phyloP scores from a whole-genome alignment of 495 filamentous ascomycete species.

The Corynascus novoguineensis region DNA sequence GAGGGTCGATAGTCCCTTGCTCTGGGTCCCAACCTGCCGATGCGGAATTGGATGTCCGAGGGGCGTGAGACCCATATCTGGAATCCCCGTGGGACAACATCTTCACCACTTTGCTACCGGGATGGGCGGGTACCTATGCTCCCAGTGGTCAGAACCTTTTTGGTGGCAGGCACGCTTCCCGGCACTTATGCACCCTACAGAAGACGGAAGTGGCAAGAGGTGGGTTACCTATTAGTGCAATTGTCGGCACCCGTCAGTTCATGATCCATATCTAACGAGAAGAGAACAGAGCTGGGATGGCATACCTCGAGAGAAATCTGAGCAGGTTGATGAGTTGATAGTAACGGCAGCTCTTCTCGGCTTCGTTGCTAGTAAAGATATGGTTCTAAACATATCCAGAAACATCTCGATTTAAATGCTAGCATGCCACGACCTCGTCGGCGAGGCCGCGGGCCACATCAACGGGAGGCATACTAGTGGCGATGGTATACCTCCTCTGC shows the following conservation, averaged over 20 bases:
- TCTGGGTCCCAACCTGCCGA: conserved; percentile 5
- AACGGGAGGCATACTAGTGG: not conserved
- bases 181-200: not conserved
- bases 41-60: not conserved
- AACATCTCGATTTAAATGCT: not conserved
- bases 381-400: not conserved
- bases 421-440: not conserved
- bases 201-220: not conserved
- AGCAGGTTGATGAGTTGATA: too few relatives aligned
- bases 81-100: not conserved
- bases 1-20: conserved; percentile 8
- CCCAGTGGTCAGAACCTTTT: not conserved
- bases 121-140: not conserved
- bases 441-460: not conserved
- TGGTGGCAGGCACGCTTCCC: not conserved
- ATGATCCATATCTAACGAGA: not conserved
- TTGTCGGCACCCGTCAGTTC: not conserved
- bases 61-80: not conserved
- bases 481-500: not conserved
- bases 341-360: not conserved
- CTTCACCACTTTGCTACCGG: not conserved
- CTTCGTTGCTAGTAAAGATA: too few relatives aligned
- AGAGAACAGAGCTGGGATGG: not conserved
- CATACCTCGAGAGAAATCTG: not conserved
- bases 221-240: not conserved